Evolutionary conservation across 1,284 basidiomycete species (phyloP).

Genomic region (Cystobasidiaceae sp.): DNA sequence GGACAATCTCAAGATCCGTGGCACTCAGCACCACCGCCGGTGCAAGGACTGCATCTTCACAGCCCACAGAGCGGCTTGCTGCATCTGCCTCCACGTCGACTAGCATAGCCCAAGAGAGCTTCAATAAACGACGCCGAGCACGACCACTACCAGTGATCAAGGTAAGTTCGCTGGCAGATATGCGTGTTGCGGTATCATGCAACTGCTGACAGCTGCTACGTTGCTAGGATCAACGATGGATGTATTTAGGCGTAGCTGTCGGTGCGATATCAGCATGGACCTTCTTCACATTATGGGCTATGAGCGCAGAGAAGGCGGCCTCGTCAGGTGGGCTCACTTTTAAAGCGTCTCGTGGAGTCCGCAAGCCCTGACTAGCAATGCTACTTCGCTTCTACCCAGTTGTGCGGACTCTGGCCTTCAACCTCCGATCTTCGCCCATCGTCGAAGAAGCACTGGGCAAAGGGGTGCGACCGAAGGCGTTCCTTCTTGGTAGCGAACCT

Average conservation of each 20-base stretch:
- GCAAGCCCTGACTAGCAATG: not conserved
- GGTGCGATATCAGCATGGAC: slow-evolving; percentile 61
- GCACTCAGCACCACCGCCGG: not conserved
- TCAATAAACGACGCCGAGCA: not conserved
- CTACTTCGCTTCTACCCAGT: slow-evolving; percentile 41
- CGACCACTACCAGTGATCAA: slow-evolving; percentile 30
- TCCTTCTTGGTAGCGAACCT: slow-evolving; percentile 65
- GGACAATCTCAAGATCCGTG: not conserved
- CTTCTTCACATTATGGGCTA: slow-evolving; percentile 61
- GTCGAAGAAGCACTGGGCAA: slow-evolving; percentile 57
- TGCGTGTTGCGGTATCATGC: no score
- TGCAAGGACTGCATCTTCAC: not conserved
- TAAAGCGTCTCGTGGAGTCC: not conserved
- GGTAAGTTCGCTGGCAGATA: no score
- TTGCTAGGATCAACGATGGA: slow-evolving; percentile 34
- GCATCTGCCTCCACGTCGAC: slow-evolving; percentile 3
- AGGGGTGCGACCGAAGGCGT: slow-evolving; percentile 62
- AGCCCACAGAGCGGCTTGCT: not conserved
- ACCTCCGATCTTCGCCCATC: slow-evolving; percentile 54
- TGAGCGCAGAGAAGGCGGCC: slow-evolving; percentile 70
- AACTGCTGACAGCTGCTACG: not conserved
- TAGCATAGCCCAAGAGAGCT: slow-evolving; percentile 17
- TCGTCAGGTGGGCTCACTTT: slow-evolving; percentile 53
- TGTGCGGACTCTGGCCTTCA: slow-evolving; percentile 60
- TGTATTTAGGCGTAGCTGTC: slow-evolving; percentile 46